Evolutionary conservation across 2,329 filamentous ascomycete genomes (phyloP), one percentile per base, ranked within the genome.

Genomic region (Lachnellula cervina): DNA sequence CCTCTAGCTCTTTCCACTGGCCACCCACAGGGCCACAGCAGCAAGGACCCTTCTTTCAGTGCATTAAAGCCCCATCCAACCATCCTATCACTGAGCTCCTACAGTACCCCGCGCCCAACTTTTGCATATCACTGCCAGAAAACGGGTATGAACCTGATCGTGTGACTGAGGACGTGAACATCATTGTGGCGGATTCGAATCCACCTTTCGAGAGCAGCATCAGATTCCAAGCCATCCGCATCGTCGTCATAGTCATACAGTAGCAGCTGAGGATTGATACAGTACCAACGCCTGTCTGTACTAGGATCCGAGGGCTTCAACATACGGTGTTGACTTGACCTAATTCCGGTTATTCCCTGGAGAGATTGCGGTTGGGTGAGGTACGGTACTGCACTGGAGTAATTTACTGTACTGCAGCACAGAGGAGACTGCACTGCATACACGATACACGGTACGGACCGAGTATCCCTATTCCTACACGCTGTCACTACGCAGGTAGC

Each of bases 71-170:
- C 23, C 21, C 42, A 21, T 47, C 44, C 43, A 21, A 6, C 8
- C 49, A 21, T 35, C 49, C 49, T 51, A 51, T 51, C 49, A 51
- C n/a, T 21, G 40, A 40, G 14, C 49, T 45, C 6, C 49, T 28
- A 13, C 16, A 32, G 5, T 16, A 32, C 50, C 50, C 50, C 50
- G 50, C 50, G 32, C 16, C 44, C 19, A 47, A 32, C 5, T 13
- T 34, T 21, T 32, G 44, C 44, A 16, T 21, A 32, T 47, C 44
- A 47, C 44, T 34, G 44, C 44, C 44, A 25, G n/a, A 17, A 47
- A 34, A 14, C 44, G 28, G 21, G 44, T 34, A 16, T 32, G 23
- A 17, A 32, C 44, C 11, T 17, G 21, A 19, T 44, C 42, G 44
- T 47, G 44, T 47, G 44, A 47, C 44, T 11, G 28, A 11, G 28